Conservation (phyloP, 2,329 filamentous ascomycete genomes). For the Dothideomycetidae sp. region DNA sequence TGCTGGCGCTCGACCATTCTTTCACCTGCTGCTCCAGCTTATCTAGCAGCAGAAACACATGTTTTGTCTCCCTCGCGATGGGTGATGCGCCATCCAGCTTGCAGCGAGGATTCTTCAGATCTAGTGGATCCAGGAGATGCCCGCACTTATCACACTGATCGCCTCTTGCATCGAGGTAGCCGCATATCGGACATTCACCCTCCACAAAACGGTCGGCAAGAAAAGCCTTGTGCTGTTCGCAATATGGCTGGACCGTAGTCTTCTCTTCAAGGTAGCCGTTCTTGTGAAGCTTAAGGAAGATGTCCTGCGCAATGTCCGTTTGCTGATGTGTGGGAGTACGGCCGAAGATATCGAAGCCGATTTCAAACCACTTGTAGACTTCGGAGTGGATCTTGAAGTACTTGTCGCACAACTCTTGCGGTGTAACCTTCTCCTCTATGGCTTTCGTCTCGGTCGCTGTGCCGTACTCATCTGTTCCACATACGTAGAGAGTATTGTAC, state of each 20-base stretch:
- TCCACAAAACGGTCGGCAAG: constrained; percentile 78
- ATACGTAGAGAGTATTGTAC: constrained; percentile 68
- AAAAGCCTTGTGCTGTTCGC: constrained; percentile 49
- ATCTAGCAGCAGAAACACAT: constrained; percentile 79
- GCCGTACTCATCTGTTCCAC: constrained; percentile 87
- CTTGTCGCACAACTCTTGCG: constrained; percentile 76
- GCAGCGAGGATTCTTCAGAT: constrained; percentile 70
- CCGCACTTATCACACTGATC: constrained; percentile 42
- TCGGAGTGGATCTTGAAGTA: constrained; percentile 82
- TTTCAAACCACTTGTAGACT: constrained; percentile 93
- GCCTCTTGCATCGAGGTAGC: constrained; percentile 37
- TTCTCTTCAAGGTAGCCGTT: constrained; percentile 82
- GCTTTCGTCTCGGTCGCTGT: constrained; percentile 95
- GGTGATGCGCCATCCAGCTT: constrained; percentile 80
- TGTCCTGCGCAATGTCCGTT: constrained; percentile 82
- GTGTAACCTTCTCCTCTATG: constrained; percentile 70
- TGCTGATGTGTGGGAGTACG: constrained; percentile 80
- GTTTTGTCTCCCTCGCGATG: constrained; percentile 68
- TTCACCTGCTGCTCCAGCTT: constrained; percentile 64
- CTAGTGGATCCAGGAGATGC: constrained; percentile 34
- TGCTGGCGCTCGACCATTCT: constrained; percentile 61
- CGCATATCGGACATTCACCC: constrained; percentile 60
- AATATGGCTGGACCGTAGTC: constrained; percentile 80
- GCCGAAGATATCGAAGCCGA: constrained; percentile 88
- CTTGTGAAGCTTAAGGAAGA: constrained; percentile 75